Base-by-base conservation (phyloP, 164 flowering plant species). In the Tetracentron sinense region DNA sequence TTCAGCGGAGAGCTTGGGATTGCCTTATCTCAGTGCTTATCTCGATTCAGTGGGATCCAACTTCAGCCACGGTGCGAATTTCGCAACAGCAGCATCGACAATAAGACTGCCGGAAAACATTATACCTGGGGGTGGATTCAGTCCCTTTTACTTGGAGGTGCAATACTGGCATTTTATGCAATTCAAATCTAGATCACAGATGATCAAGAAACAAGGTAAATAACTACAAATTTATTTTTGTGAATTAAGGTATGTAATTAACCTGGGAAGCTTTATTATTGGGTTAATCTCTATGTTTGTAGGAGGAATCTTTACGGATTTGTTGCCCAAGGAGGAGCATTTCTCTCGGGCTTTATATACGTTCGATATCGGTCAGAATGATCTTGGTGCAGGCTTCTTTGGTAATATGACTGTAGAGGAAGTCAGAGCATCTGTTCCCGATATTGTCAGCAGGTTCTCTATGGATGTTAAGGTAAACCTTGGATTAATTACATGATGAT, bases 281-380 rank as follows among this genome's bases (percentile, higher is more conserved):
- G 38, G 38, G 38, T 33, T 15, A 3, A 54, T 11, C n/a, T 54
- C 1, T 7, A 10, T 35, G 10, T 0, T 22, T 38, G 3, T 58
- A 61, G 42, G 38, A 16, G 65, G 65, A 6, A 14, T 66, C 7
- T 61, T 5, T 16, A 56, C 12, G 61, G 54, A 42, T 20, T 35
- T 69, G 19, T 15, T 73, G 57, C 78, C 82, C 6, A 65, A 53
- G 33, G 53, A 59, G 27, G 69, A 65, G 30, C 22, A 47, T 48
- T 57, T 78, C 49, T 28, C 70, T 2, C 7, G 21, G 3, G 81
- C 82, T n/a, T 56, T 78, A 42, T 81, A 81, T 54, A 81, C 82
- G 0, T 69, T 81, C 47, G 82, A 78, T 49, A 81, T 81, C 49
- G 85, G 85, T 38, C 56, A 48, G 53, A 65, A 65, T 25, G 69